Evolutionary conservation across 2,329 filamentous ascomycete species (phyloP).

Genomic region (Cladophialophora carrionii): DNA sequence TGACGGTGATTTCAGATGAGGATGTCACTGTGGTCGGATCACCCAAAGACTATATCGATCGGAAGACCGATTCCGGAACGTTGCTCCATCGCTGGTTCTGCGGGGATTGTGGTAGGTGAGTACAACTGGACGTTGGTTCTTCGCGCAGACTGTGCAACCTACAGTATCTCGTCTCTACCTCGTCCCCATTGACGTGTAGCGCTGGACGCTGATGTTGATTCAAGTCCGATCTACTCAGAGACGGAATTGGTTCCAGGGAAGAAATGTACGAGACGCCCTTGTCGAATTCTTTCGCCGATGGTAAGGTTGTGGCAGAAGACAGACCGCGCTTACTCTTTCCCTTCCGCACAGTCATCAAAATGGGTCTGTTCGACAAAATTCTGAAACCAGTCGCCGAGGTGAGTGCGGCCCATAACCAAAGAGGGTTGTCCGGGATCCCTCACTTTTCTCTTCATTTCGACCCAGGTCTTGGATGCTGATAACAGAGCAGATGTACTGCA

Average conservation of each 20-base stretch:
- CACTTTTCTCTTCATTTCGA: neutral
- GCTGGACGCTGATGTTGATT: neutral
- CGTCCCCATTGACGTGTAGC: neutral
- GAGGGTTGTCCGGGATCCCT: neutral
- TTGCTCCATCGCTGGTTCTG: conserved; percentile 26
- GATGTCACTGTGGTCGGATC: conserved; percentile 23
- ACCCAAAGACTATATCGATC: conserved; percentile 25
- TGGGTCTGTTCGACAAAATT: conserved; percentile 30
- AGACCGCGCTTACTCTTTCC: conserved; percentile 7
- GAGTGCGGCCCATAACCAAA: neutral
- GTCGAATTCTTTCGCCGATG: neutral
- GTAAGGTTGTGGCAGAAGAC: neutral
- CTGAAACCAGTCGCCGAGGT: conserved; percentile 16
- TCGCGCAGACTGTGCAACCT: too few relatives aligned
- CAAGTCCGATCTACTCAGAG: conserved; percentile 22
- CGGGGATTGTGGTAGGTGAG: conserved; percentile 27
- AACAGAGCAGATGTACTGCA: conserved; percentile 17
- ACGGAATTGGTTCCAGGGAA: conserved; percentile 6
- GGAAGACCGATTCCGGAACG: conserved; percentile 24
- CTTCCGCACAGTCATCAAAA: conserved; percentile 20
- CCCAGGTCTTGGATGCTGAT: neutral
- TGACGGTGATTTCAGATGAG: conserved; percentile 18
- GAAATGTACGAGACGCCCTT: conserved; percentile 7
- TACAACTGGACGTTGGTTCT: neutral
- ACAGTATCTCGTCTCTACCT: neutral